Base-by-base conservation (phyloP, 163 green algal species). In the Chlamydomonas reinhardtii region DNA sequence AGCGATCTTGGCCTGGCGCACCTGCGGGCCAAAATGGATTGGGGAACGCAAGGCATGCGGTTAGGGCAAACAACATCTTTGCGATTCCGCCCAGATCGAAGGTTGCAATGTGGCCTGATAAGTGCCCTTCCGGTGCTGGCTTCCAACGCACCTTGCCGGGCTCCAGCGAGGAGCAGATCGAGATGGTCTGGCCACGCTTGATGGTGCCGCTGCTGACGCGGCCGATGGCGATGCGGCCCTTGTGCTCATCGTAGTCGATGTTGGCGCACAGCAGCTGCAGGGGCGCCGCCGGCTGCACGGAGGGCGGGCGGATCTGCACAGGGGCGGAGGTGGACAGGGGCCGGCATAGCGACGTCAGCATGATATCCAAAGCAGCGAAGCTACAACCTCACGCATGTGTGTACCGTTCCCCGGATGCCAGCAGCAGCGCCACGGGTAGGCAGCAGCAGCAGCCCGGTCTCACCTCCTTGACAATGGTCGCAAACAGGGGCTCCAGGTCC, bases 221-320 rank as follows among this genome's bases (percentile, higher is more conserved):
- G 5, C 98, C 98, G 69, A 99, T 98, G 70, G 94, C 95, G 76
- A 99, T 98, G 84, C 98, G 95, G 72, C 98, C 98, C 95, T 99
- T 99, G 94, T 99, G 96, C 88, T 98, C 95, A 87, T 99, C 97
- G 74, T 98, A 99, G 86, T 99, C 98, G 43, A 99, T 94, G 90
- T 98, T 99, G 71, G 96, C 97, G 17, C 98, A 93, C 89, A 99
- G 95, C 91, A 99, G 91, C 94, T 99, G 97, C 72, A 99, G 92
- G 0, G 97, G 94, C 0, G 90, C 92, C 20, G 95, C 85, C 12
- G 66, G 73, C 74, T 92, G 74, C 5, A 97, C 95, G 9, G 43
- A 88, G 25, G 97, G 95, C 4, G 94, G 91, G 27, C 56, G 69
- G 69, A 86, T 73, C 79, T 85, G 66, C 48, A 34, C 4, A 25